These are phyloP conservation scores for Panellus pusillus DNA, from an alignment of 768 basidiomycete genomes.

Conservation along the genomic window DNA sequence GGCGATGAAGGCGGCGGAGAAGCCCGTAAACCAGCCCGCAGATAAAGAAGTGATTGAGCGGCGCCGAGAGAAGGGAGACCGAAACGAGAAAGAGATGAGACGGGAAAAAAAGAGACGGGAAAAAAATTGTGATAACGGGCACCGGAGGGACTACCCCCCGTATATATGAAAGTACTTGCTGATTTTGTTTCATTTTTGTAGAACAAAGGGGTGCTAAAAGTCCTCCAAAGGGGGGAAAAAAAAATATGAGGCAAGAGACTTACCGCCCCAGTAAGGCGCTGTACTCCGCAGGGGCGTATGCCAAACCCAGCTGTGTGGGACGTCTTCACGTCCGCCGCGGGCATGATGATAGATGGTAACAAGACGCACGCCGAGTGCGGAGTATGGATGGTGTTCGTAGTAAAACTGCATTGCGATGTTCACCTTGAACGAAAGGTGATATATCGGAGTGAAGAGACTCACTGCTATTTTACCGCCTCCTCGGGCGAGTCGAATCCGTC, in stretches of 20 bases:
- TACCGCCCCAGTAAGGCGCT: slow-evolving; percentile 88
- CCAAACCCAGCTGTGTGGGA: slow-evolving; percentile 62
- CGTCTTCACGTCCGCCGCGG: slow-evolving; percentile 32
- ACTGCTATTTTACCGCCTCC: slow-evolving; percentile 97
- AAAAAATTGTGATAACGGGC: too few relatives aligned
- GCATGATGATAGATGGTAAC: slow-evolving; percentile 74
- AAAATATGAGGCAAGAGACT: slow-evolving; percentile 24
- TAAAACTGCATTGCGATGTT: slow-evolving; percentile 43
- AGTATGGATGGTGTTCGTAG: slow-evolving; percentile 81
- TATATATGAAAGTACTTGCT: too few relatives aligned
- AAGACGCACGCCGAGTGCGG: slow-evolving; percentile 82
- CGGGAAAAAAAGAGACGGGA: too few relatives aligned
- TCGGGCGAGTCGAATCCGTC: slow-evolving; percentile 81
- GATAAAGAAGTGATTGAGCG: background rate
- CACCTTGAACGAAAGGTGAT: background rate
- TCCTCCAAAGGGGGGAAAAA: background rate
- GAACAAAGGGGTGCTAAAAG: background rate
- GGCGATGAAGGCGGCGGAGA: slow-evolving; percentile 78
- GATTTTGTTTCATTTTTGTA: too few relatives aligned
- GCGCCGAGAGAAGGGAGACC: background rate
- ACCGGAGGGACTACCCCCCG: background rate
- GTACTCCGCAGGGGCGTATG: slow-evolving; percentile 81
- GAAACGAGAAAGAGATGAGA: background rate
- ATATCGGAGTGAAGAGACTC: slow-evolving; percentile 34
- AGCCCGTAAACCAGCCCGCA: slow-evolving; percentile 86